Percentiles rank a stretch among this genome's conserved stretches.
Conservation (phyloP, 805 yeast genomes). For the Jamesozyma lodderae region DNA sequence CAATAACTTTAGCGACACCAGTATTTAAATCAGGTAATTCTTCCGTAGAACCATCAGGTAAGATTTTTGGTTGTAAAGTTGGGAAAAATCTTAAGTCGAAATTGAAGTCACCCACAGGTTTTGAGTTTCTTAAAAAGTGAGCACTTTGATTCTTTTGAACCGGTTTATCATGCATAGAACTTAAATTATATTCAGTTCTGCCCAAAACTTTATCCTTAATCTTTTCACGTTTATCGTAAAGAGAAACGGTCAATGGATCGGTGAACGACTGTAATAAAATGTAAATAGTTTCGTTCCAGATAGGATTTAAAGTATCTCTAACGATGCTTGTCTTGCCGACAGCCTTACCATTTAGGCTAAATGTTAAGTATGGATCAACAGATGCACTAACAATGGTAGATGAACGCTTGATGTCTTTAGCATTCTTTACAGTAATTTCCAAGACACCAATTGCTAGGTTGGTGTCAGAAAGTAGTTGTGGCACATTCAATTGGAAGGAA, state of each 20-base stretch:
- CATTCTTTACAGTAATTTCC: constrained; percentile 57
- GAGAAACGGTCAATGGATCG: constrained; percentile 68
- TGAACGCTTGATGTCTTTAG: constrained; percentile 59
- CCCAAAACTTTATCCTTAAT: constrained; percentile 75
- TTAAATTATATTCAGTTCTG: constrained; percentile 62
- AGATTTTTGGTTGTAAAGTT: constrained; percentile 48
- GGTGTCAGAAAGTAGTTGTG: constrained; percentile 82
- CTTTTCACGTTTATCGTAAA: constrained; percentile 69
- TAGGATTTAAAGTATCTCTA: constrained; percentile 59
- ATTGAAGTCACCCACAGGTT: constrained; percentile 64
- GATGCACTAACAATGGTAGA: constrained; percentile 62
- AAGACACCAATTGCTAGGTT: constrained; percentile 83
- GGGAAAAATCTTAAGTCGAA: constrained; percentile 73
- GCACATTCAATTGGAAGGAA: constrained; percentile 86
- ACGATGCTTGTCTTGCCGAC: constrained; percentile 64
- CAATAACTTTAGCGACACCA: constrained; percentile 58
- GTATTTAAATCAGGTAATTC: constrained; percentile 91
- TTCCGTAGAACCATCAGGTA: constrained; percentile 70
- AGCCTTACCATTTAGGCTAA: constrained; percentile 50
- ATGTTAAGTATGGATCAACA: constrained; percentile 79
- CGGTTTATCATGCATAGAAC: constrained; percentile 46
- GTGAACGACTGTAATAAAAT: constrained; percentile 65
- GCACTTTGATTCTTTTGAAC: constrained; percentile 42
- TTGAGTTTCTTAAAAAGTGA: constrained; percentile 70
- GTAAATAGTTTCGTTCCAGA: constrained; percentile 73